Conservation (phyloP, 2,329 filamentous ascomycete genomes). For the Botrytis porri region DNA sequence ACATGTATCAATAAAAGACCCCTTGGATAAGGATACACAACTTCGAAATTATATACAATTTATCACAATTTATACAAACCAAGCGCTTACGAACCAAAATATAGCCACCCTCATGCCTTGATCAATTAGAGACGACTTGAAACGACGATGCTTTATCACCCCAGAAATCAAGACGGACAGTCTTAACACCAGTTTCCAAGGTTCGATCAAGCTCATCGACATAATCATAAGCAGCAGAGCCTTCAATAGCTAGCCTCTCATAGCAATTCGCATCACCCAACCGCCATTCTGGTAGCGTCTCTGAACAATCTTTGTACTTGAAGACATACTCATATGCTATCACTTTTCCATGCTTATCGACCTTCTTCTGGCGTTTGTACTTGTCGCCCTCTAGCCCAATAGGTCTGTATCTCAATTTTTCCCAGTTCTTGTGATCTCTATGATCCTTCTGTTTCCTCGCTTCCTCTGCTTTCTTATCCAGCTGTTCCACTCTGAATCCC, state of each 20-base stretch:
- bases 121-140: neutral
- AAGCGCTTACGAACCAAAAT: neutral
- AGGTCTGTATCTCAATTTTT: neutral
- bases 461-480: neutral
- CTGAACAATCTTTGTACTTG: neutral
- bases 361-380: neutral
- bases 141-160: neutral
- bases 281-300: neutral
- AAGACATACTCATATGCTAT: neutral
- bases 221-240: neutral
- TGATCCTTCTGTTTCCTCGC: neutral
- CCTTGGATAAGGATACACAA: neutral
- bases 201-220: constrained; percentile 3
- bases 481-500: neutral
- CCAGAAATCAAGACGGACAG: neutral
- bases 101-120: neutral
- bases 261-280: neutral
- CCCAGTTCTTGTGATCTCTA: neutral
- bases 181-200: neutral
- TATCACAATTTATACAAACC: neutral
- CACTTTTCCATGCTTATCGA: neutral
- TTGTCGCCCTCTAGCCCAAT: neutral
- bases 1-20: neutral
- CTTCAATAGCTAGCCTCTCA: neutral
- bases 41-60: neutral